Evolutionary conservation across 2,329 filamentous ascomycete genomes (phyloP), one percentile per base, ranked within the genome.

Genomic region (Fusarium circinatum): DNA sequence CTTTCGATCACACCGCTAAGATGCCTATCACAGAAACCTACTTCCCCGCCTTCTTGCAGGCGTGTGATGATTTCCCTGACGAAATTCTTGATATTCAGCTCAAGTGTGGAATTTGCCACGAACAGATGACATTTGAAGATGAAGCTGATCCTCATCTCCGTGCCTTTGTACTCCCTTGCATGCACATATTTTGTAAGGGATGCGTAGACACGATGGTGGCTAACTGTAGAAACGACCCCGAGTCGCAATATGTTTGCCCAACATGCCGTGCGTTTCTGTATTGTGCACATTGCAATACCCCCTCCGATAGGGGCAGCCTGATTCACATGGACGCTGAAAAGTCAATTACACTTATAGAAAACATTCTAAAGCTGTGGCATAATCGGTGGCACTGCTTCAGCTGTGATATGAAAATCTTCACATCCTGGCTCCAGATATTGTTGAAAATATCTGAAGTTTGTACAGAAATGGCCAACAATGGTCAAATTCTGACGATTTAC

Each of bases 181-280:
- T 54, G 51, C 51, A 39, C 24, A 54, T 54, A 10, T 54, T 28
- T 6, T 38, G 51, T 5, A 28, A 39, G 5, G 24, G 20, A 22
- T 54, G 34, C 34, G 24, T 39, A 28, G 34, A 54, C 26, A 20
- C 20, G 7, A 39, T 38, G 51, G 51, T 26, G 8, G 34, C 51
- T 4, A 20, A 39, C 18, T 13, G 1, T 2, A 17, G 4, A 26
- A 39, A 22, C 18, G 20, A 39, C 10, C 1, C 9, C 10, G 1
- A 3, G 13, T 1, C 14, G 0, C 51, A 26, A 4, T 12, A 39
- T 28, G 7, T 0, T 6, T 54, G 51, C 7, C 24, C 51, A 7
- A n/a, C 24, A 20, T 54, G 51, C 24, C 32, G 24, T 38, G 3
- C 1, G 8, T n/a, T 34, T 28, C 14, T 54, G 7, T 10, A 38